Base-by-base conservation (phyloP, 345 rosid species). In the Brassica incana region DNA sequence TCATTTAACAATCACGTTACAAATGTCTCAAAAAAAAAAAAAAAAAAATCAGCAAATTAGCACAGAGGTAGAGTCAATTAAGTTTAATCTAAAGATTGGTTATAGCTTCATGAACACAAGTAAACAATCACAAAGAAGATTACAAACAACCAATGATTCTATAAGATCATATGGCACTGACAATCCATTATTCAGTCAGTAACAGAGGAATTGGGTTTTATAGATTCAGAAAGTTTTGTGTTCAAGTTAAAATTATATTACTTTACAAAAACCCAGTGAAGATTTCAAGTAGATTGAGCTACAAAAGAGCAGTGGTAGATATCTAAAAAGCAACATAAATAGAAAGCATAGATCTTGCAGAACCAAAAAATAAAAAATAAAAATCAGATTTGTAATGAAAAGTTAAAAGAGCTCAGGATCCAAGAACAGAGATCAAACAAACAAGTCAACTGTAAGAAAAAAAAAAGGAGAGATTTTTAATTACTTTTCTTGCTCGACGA, bases 401-500 rank as follows among this genome's bases (percentile, higher is more conserved):
- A 54, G 20, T 1, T 2, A 25, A 74, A 3, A 50, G 59, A 62
- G 54, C 58, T 56, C 5, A 40, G 33, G 71, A 80, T 69, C 54
- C 54, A 74, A 80, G 15, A 74, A 68, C 25, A 68, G 59, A 59
- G 60, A 66, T 58, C 52, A 15, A 40, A 40, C 36, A 75, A 81
- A 67, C 73, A 73, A 79, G 74, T 45, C 74, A 74, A 67, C 65
- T 73, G 8, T 2, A 67, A 54, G 20, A 0, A n/a, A 63, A 11
- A 75, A 65, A 45, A 36, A 14, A 14, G 10, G 6, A 58, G 27
- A 25, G 65, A 25, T 20, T 52, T 69, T 1, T 15, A 69, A 65
- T 67, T 84, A 95, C 99, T 91, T 91, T 73, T 95, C 98, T n/a
- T 93, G 97, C 84, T 93, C 98, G 36, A 83, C 87, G 69, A 95